Conservation (phyloP, 2,329 filamentous ascomycete genomes). For the Penicillium sp. region DNA sequence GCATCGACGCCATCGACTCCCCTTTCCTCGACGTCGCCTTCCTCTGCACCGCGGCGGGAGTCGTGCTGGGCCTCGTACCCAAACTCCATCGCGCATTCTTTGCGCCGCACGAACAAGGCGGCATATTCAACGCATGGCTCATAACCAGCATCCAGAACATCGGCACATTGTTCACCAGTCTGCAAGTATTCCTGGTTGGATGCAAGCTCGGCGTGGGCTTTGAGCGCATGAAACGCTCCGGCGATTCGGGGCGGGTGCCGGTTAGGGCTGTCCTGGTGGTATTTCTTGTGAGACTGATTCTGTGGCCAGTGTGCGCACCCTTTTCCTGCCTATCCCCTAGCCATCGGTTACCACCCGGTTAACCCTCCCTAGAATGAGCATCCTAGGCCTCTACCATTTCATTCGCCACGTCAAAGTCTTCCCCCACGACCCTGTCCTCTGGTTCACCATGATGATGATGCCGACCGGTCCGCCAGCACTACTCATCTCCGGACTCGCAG, state of each 20-base stretch:
- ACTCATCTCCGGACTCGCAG: slow-evolving; percentile 51
- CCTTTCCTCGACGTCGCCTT: slow-evolving; percentile 60
- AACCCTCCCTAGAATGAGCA: slow-evolving; percentile 38
- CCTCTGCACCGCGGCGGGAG: slow-evolving; percentile 57
- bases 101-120: slow-evolving; percentile 52
- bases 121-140: slow-evolving; percentile 64
- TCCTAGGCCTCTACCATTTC: slow-evolving; percentile 53
- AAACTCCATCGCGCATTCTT: slow-evolving; percentile 61
- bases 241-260: slow-evolving; percentile 34
- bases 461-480: slow-evolving; percentile 54
- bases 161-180: slow-evolving; percentile 59
- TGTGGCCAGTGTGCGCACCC: slow-evolving; percentile 52
- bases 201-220: slow-evolving; percentile 59
- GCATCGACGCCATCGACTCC: slow-evolving; percentile 39
- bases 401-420: slow-evolving; percentile 52
- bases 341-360: neutral
- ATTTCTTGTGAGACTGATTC: slow-evolving; percentile 53
- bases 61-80: slow-evolving; percentile 58
- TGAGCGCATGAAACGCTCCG: slow-evolving; percentile 38
- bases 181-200: slow-evolving; percentile 64
- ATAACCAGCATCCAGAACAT: slow-evolving; percentile 60
- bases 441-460: slow-evolving; percentile 63
- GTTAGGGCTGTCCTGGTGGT: slow-evolving; percentile 48
- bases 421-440: slow-evolving; percentile 58
- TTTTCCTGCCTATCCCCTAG: no score